phyloP scores from a whole-genome alignment of 1,284 basidiomycete genomes.

The Moesziomyces sp. region DNA sequence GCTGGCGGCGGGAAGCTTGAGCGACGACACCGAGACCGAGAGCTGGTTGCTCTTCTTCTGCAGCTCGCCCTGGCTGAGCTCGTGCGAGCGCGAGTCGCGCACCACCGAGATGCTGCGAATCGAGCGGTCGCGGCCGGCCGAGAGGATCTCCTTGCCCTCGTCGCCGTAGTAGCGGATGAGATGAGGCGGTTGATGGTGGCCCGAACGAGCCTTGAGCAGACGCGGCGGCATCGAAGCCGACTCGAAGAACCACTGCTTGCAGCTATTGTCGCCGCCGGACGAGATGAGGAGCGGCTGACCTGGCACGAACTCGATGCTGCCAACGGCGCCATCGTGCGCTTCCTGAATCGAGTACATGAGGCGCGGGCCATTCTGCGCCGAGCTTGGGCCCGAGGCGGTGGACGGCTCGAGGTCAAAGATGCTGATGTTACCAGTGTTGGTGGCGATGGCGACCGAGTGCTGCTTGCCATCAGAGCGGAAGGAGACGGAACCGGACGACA shows the following conservation, averaged over 20 bases:
- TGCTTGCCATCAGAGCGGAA: conserved; percentile 82
- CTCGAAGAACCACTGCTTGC: conserved; percentile 92
- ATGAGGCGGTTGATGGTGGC: conserved; percentile 90
- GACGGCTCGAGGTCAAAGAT: conserved; percentile 63
- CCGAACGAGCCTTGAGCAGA: conserved; percentile 88
- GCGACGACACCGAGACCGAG: conserved; percentile 77
- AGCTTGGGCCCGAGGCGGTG: conserved; percentile 14
- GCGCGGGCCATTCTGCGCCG: conserved; percentile 40
- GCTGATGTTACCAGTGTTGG: conserved; percentile 58
- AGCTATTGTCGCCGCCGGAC: conserved; percentile 62
- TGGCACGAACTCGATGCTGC: conserved; percentile 61
- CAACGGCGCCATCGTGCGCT: conserved; percentile 60
- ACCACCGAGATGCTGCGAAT: conserved; percentile 91
- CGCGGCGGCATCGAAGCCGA: conserved; percentile 74
- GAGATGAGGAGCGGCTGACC: conserved; percentile 57
- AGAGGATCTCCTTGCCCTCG: conserved; percentile 90
- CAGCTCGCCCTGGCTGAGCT: conserved; percentile 87
- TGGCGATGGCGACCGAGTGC: conserved; percentile 63
- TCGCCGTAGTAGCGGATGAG: conserved; percentile 94
- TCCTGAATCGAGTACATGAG: conserved; percentile 63
- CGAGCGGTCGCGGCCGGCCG: conserved; percentile 76
- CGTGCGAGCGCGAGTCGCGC: conserved; percentile 72
- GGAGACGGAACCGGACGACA: conserved; percentile 75
- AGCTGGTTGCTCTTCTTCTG: conserved; percentile 82
- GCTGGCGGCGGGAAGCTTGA: conserved; percentile 75